A percentile compares a stretch with the other conserved stretches of the same genome.
Evolutionary conservation across 495 filamentous ascomycete genomes (phyloP).

Genomic region (Amniculicola lignicola): DNA sequence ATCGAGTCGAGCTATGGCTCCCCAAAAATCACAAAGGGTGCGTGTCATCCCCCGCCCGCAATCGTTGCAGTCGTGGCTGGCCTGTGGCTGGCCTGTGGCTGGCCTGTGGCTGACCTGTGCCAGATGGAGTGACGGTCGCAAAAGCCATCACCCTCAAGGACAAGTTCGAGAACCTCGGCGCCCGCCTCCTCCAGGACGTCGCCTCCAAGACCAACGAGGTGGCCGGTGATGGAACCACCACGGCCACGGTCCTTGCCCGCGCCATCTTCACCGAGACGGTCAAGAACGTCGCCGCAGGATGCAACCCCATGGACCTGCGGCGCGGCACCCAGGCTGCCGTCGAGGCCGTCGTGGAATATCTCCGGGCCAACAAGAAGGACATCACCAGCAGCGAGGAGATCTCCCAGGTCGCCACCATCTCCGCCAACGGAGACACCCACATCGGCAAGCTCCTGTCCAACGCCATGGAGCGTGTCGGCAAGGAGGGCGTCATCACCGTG

Average conservation of each 20-base stretch:
- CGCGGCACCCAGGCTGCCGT: conserved; percentile 95
- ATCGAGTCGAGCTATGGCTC: conserved; percentile 98
- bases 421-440: conserved; percentile 93
- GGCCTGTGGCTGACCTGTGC: conserved; percentile 37
- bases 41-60: too few species aligned
- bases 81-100: neutral
- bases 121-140: conserved; percentile 93
- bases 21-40: conserved; percentile 99
- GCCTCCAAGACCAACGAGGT: conserved; percentile 99
- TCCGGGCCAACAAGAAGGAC: conserved; percentile 89
- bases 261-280: conserved; percentile 99
- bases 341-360: conserved; percentile 87
- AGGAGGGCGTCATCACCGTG: conserved; percentile 99
- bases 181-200: conserved; percentile 92
- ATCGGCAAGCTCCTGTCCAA: conserved; percentile 94
- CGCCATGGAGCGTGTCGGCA: conserved; percentile 99
- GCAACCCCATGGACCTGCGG: conserved; percentile 99
- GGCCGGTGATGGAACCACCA: conserved; percentile 97
- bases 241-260: conserved; percentile 92
- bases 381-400: conserved; percentile 97
- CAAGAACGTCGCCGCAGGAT: conserved; percentile 98
- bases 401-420: conserved; percentile 96
- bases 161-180: conserved; percentile 99
- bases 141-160: conserved; percentile 91
- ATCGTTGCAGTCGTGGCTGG: too few species aligned